Percentiles rank a stretch among this genome's conserved stretches.
phyloP scores from a whole-genome alignment of 2,329 filamentous ascomycete genomes.

The Cladobotryum protrusum region DNA sequence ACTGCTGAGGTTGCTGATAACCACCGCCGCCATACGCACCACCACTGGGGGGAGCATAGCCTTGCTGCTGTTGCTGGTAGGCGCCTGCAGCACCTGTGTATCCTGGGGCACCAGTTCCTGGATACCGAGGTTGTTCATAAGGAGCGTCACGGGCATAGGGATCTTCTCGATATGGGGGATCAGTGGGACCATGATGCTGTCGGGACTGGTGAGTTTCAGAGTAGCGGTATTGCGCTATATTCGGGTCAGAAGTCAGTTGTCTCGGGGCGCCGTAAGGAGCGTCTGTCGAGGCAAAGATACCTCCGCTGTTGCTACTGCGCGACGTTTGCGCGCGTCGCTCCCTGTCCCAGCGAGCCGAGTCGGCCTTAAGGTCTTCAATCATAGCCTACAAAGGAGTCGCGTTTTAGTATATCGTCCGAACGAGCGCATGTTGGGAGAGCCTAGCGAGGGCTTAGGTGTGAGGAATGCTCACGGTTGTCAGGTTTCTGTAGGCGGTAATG shows the following conservation, averaged over 20 bases:
- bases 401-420: neutral
- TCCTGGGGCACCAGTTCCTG: constrained; percentile 43
- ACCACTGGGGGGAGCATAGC: constrained; percentile 26
- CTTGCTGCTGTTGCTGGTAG: constrained; percentile 21
- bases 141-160: constrained; percentile 35
- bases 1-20: constrained; percentile 25
- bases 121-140: constrained; percentile 42
- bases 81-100: constrained; percentile 41
- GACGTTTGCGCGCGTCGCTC: constrained; percentile 52
- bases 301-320: constrained; percentile 49
- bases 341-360: constrained; percentile 56
- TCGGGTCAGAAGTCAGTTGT: constrained; percentile 50
- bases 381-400: constrained; percentile 42
- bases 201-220: constrained; percentile 45
- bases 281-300: constrained; percentile 51
- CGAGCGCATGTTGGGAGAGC: neutral
- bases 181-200: constrained; percentile 43
- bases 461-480: constrained; percentile 60
- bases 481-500: constrained; percentile 71
- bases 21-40: constrained; percentile 25
- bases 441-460: neutral
- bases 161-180: constrained; percentile 29
- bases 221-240: constrained; percentile 51
- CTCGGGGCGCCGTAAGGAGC: constrained; percentile 41
- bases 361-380: constrained; percentile 57